Conservation (phyloP, 2,329 filamentous ascomycete genomes). For the Verticillium klebahnii region DNA sequence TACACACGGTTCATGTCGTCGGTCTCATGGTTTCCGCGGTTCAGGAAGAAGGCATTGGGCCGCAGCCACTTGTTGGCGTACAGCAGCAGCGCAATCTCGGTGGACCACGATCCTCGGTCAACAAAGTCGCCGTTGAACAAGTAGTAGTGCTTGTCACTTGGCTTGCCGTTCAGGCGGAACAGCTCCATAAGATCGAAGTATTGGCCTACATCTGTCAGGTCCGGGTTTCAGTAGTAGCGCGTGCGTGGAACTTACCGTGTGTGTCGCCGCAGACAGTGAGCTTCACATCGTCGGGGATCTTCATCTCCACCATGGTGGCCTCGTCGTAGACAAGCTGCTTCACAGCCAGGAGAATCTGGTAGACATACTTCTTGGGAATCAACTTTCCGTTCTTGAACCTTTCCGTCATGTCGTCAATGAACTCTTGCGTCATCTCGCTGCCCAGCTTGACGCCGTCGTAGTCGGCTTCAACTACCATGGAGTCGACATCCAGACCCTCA, state of each 20-base stretch:
- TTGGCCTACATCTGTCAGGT: conserved; percentile 60
- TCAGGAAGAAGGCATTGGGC: conserved; percentile 85
- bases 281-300: conserved; percentile 70
- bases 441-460: conserved; percentile 83
- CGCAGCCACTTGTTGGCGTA: conserved; percentile 97
- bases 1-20: conserved; percentile 99
- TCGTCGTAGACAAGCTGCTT: conserved; percentile 89
- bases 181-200: conserved; percentile 97
- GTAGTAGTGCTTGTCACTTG: conserved; percentile 83
- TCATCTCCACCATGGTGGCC: conserved; percentile 93
- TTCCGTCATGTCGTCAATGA: conserved; percentile 95
- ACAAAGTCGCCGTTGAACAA: conserved; percentile 99
- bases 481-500: conserved; percentile 82
- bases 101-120: conserved; percentile 95
- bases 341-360: conserved; percentile 88
- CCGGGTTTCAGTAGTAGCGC: background rate
- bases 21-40: conserved; percentile 97
- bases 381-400: conserved; percentile 96
- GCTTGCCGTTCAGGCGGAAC: conserved; percentile 84
- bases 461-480: conserved; percentile 73
- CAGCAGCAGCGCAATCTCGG: conserved; percentile 88
- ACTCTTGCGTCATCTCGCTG: conserved; percentile 88
- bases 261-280: conserved; percentile 97
- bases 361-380: conserved; percentile 93
- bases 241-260: conserved; percentile 60